Evolutionary conservation across 1,284 basidiomycete species (phyloP), one percentile per base, ranked within the genome.

Genomic region (Malassezia furfur): DNA sequence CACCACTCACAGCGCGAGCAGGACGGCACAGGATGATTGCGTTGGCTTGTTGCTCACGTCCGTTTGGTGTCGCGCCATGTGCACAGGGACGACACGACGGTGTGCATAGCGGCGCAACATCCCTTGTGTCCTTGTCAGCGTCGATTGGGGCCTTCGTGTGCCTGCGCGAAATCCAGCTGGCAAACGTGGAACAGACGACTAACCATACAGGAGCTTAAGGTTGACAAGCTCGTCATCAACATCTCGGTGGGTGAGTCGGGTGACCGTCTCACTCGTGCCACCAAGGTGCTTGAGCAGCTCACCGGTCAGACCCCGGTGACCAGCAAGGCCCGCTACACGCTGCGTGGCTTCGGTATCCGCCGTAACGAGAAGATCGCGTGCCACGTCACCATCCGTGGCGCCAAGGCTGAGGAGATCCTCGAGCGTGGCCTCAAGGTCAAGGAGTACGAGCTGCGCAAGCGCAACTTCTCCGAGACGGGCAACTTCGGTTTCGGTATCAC

Each of bases 321-420:
- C 72, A 94, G 90, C 78, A 98, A 96, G 84, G 93, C 93, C 63
- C 89, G 93, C 72, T 98, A 94, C 87, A 98, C 94, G 74, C 90
- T 98, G 79, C 91, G 93, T 75, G 88, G 88, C 57, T 98, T 98
- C 81, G 87, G 89, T 78, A 98, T 99, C 82, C 88, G 94, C 78
- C 88, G 93, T 81, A 98, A 99, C 83, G 94, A 99, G 81, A 96
- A 98, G 85, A 98, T 98, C 76, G 94, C 94, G 54, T 88, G 87
- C 72, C 93, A 98, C 81, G 93, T 98, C 76, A 98, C 93, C 76
- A 94, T 98, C 80, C 90, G 93, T 68, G 93, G 93, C 48, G 93
- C 93, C 74, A 98, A 98, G 81, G 93, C 93, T 50, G 93, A 98
- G 83, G 93, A 98, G 80, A 96, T 76, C 78, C 82, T 98, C 72